Evolutionary conservation across 202 grass and related monocot species (phyloP), one percentile per base, ranked within the genome.

Genomic region (Carex arenaria): DNA sequence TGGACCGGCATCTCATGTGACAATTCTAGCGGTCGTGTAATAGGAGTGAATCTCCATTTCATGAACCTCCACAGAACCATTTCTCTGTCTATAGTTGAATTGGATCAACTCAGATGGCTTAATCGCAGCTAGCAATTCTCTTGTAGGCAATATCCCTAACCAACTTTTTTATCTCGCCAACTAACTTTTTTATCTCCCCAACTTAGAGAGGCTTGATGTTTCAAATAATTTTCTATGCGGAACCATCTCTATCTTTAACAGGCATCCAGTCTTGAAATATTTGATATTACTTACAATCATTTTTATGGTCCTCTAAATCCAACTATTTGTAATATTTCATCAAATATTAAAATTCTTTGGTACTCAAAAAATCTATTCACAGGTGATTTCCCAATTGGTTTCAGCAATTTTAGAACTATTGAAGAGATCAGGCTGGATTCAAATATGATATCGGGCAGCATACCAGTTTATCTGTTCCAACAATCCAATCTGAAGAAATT

Each of bases 381-480:
- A 4, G 83, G 94, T n/a, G 57, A 91, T 47, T 86, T 97, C 56
- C 92, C 94, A 22, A 67, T 77, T 53, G 94, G 92, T 2, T 92
- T 97, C 1, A 86, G 91, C 18, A 94, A 94, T 74, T 97, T 92
- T 83, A 78, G 49, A 8, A 68, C 80, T 60, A 89, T 94, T 5
- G 88, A 92, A 82, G 94, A 94, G 87, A 77, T 97, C 53, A 40
- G 83, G 78, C 61, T 92, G 0, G 92, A 97, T 34, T 47, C 90
- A 65, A 97, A 94, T 57, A 22, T 7, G 64, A 87, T 97, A 56
- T 70, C 85, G 0, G 90, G 94, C 34, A 88, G 18, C 6, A 78
- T 97, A 70, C 90, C 92, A n/a, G 92, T 86, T 70, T 88, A 94
- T 74, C 64, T 97, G 80, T 97, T 91, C 88, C 85, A 87, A 84